A percentile compares a stretch with the other conserved stretches of the same genome.
Conservation (phyloP, 768 basidiomycete species). For the Mycena amicta region DNA sequence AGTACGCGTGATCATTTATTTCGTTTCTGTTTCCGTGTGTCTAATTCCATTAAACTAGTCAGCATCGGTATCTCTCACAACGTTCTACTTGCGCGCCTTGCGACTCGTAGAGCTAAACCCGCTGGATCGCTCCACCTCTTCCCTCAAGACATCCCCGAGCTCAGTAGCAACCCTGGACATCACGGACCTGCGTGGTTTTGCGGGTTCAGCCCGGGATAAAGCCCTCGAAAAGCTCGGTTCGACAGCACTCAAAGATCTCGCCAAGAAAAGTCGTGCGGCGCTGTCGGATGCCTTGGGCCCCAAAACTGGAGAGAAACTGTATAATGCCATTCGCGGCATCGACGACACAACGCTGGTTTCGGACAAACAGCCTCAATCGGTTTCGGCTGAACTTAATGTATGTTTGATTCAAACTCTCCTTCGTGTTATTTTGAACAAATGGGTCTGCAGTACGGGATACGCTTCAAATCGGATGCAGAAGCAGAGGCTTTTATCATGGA, state of each 20-base stretch:
- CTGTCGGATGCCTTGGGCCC: conserved; percentile 79
- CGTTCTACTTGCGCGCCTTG: conserved; percentile 89
- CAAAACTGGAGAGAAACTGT: conserved; percentile 81
- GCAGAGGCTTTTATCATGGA: conserved; percentile 78
- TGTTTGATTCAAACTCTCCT: conserved; percentile 33
- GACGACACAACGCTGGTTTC: conserved; percentile 81
- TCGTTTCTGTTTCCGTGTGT: not conserved
- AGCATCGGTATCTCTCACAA: conserved; percentile 93
- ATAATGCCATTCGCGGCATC: conserved; percentile 80
- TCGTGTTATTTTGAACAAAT: not conserved
- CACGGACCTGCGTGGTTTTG: conserved; percentile 86
- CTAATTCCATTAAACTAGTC: conserved; percentile 50
- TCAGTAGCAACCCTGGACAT: conserved; percentile 75
- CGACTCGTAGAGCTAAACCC: conserved; percentile 90
- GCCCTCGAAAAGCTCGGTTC: conserved; percentile 78
- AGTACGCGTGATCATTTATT: conserved; percentile 43
- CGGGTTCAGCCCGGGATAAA: conserved; percentile 73
- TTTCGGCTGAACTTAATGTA: conserved; percentile 95
- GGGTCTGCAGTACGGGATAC: conserved; percentile 88
- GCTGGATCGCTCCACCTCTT: conserved; percentile 81
- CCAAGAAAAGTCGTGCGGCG: conserved; percentile 59
- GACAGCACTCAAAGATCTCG: conserved; percentile 69
- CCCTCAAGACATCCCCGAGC: conserved; percentile 48
- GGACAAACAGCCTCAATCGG: conserved; percentile 85
- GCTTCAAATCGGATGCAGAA: conserved; percentile 82